Evolutionary conservation across 2,329 filamentous ascomycete genomes (phyloP).

Genomic region (Monilinia fructigena): DNA sequence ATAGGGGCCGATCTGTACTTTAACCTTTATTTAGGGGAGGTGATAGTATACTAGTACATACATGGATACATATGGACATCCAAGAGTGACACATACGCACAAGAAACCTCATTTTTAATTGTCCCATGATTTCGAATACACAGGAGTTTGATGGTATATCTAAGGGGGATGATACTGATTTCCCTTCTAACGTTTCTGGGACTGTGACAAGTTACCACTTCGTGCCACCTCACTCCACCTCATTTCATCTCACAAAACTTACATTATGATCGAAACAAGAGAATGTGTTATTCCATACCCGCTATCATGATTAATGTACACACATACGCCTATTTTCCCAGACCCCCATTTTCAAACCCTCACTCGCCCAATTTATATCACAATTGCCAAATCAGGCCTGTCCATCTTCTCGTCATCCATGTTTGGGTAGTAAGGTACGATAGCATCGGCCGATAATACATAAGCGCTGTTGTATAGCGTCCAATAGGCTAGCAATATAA

Average conservation of each 20-base stretch:
- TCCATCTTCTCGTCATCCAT: conserved; percentile 77
- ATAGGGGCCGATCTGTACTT: too few relatives aligned
- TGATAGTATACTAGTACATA: too few relatives aligned
- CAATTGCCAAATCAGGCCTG: conserved; percentile 77
- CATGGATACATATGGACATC: too few relatives aligned
- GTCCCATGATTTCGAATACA: too few relatives aligned
- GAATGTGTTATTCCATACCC: conserved; percentile 10
- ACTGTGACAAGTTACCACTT: neutral
- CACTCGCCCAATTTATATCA: conserved; percentile 55
- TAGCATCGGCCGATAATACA: conserved; percentile 86
- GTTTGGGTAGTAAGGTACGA: conserved; percentile 94
- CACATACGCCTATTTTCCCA: neutral
- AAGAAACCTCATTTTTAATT: too few relatives aligned
- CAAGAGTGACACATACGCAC: too few relatives aligned
- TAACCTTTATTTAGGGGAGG: too few relatives aligned
- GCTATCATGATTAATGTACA: conserved; percentile 19
- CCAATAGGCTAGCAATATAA: conserved; percentile 68
- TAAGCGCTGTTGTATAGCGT: conserved; percentile 96
- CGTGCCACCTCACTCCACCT: neutral
- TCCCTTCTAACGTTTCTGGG: too few relatives aligned
- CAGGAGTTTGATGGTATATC: too few relatives aligned
- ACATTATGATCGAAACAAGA: neutral
- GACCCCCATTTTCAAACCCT: conserved; percentile 21
- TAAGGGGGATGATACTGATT: too few relatives aligned
- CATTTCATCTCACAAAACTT: neutral